Evolutionary conservation across 345 rosid species (phyloP), one percentile per base, ranked within the genome.

Genomic region (Geranium brycei): DNA sequence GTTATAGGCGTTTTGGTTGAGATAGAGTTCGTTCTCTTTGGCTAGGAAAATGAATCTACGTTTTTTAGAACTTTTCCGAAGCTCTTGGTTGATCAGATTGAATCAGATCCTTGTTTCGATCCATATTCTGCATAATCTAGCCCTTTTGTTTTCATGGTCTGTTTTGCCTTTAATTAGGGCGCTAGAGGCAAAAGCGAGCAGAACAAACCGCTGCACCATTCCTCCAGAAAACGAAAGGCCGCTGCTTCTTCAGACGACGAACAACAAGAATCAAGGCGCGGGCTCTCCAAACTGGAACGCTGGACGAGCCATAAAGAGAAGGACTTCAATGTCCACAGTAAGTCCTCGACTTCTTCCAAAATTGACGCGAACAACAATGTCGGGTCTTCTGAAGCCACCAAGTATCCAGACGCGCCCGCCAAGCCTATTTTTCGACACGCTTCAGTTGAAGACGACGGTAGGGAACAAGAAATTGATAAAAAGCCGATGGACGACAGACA

Each of bases 281-380:
- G 99, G 57, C 91, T 91, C 58, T 85, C 95, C 28, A 88, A 91
- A 75, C 64, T 91, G 76, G 99, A 93, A 74, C 92, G 91, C 17
- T 93, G 99, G 99, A 79, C 87, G 2, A 93, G 96, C 87, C 96
- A 93, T 63, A 84, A 77, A 74, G 95, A 91, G 83, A 83, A 85
- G 77, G 96, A 88, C 73, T 84, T 66, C 76, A 73, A 64, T 63
- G 66, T 81, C 53, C 66, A 75, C 73, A 75, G 67, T 65, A 87
- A 84, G 83, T 58, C 87, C 41, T 79, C 91, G 17, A 76, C 89
- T 73, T 72, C 91, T 58, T 75, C 79, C 64, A 93, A 82, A 65
- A 73, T 66, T 47, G 88, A 82, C 14, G 79, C 72, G 75, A 72
- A 67, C 32, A 70, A 63, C 63, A 80, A 73, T 59, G 81, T 71